Conservation (phyloP, 2,329 filamentous ascomycete genomes). For the Sodiomyces alkalinus region DNA sequence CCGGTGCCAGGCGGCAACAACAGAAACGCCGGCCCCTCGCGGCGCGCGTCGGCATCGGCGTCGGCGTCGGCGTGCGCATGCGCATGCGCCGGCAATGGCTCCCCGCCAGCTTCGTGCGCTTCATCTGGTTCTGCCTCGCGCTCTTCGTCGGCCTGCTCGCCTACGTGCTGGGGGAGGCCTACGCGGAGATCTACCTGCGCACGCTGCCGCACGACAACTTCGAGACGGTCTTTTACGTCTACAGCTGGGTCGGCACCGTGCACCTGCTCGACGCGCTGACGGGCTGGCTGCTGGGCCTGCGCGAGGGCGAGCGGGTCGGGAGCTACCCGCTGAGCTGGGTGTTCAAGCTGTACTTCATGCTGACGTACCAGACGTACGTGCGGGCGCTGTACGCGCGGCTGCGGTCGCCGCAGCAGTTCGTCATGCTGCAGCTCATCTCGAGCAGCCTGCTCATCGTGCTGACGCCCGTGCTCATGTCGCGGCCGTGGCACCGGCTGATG, state of each 20-base stretch:
- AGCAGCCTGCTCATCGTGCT: constrained; percentile 48
- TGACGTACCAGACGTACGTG: constrained; percentile 59
- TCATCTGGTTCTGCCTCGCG: constrained; percentile 54
- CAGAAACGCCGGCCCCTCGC: constrained; percentile 3
- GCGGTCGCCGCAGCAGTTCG: constrained; percentile 48
- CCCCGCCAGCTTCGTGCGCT: constrained; percentile 51
- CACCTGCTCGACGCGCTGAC: constrained; percentile 49
- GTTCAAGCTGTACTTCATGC: constrained; percentile 56
- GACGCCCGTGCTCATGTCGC: constrained; percentile 48
- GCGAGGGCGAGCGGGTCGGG: constrained; percentile 50
- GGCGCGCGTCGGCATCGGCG: too few species aligned
- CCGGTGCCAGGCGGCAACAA: constrained; percentile 9
- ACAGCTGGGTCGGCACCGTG: constrained; percentile 54
- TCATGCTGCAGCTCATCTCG: constrained; percentile 48
- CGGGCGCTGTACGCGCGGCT: constrained; percentile 53
- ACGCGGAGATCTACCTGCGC: constrained; percentile 52
- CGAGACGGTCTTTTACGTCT: constrained; percentile 55
- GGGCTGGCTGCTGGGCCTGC: constrained; percentile 51
- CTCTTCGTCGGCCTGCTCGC: constrained; percentile 47
- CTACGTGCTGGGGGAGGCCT: constrained; percentile 53
- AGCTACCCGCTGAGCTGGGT: constrained; percentile 58
- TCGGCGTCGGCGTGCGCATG: constrained; percentile 12
- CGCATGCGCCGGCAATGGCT: constrained; percentile 39
- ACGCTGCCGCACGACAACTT: constrained; percentile 51
- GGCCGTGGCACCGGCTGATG: constrained; percentile 39